phyloP scores from a whole-genome alignment of 805 yeast genomes.

The Candida ortonii region DNA sequence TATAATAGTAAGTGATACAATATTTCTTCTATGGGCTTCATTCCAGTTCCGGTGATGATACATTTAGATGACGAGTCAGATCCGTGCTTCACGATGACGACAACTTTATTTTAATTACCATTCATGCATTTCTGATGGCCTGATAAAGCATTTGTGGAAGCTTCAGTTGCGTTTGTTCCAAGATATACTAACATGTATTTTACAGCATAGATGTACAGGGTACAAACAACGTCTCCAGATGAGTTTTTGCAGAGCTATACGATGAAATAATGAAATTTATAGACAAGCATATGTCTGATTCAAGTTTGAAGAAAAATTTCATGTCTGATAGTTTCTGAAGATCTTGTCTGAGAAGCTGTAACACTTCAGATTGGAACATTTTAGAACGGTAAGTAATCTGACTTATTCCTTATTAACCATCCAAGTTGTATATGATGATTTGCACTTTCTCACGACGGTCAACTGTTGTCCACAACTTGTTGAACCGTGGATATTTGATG shows the following conservation, averaged over 20 bases:
- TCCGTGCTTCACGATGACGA: constrained; percentile 94
- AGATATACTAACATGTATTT: constrained; percentile 6
- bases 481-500: constrained; percentile 52
- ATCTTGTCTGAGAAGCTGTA: constrained; percentile 4
- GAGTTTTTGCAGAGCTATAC: constrained; percentile 34
- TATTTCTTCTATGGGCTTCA: not conserved
- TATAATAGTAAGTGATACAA: not conserved
- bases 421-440: constrained; percentile 38
- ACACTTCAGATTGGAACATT: constrained; percentile 1
- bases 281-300: constrained; percentile 99
- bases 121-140: constrained; percentile 83
- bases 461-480: constrained; percentile 35
- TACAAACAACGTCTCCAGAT: constrained; percentile 3
- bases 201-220: no score
- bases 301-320: constrained; percentile 58
- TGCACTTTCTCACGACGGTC: constrained; percentile 45
- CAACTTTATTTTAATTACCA: constrained; percentile 71
- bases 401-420: no score
- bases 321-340: constrained; percentile 47
- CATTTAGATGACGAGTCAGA: constrained; percentile 98
- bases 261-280: constrained; percentile 65
- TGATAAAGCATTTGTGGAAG: no score
- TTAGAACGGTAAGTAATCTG: constrained; percentile 7
- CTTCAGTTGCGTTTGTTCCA: no score
- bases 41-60: constrained; percentile 49